Evolutionary conservation across 169 alveolate genomes (phyloP).

Genomic region (Eimeria brunetti): DNA sequence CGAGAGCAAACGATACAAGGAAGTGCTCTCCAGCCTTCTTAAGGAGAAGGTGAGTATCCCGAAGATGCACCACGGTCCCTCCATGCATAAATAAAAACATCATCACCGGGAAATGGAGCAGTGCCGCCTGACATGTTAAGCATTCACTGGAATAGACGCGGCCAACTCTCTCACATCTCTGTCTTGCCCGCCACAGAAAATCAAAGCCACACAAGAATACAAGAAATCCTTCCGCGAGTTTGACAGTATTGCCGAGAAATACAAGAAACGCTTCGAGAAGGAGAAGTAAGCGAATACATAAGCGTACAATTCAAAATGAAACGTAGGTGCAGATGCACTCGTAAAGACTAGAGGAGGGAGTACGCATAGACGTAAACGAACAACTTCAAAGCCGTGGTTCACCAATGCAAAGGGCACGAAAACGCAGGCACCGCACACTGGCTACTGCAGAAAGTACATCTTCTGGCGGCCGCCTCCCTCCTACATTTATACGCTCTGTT

Average conservation of each 20-base stretch:
- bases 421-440: not conserved
- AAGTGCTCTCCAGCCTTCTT: conserved; percentile 20
- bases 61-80: not conserved
- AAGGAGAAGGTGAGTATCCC: conserved; percentile 30
- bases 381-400: not conserved
- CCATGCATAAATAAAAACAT: not conserved
- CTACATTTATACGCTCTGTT: not conserved
- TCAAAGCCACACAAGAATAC: not conserved
- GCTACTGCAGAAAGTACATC: not conserved
- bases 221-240: conserved; percentile 25
- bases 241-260: conserved; percentile 40
- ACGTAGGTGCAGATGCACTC: too few relatives aligned
- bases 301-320: too few relatives aligned
- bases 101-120: not conserved
- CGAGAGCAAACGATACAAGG: conserved; percentile 40
- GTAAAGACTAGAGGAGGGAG: too few relatives aligned
- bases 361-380: not conserved
- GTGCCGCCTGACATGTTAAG: not conserved
- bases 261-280: conserved; percentile 19
- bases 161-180: not conserved
- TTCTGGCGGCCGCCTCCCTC: not conserved
- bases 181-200: not conserved
- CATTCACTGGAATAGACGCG: not conserved
- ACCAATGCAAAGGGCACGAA: not conserved
- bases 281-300: not conserved